Conservation (phyloP, 805 yeast genomes). For the Schwanniomyces sp. region DNA sequence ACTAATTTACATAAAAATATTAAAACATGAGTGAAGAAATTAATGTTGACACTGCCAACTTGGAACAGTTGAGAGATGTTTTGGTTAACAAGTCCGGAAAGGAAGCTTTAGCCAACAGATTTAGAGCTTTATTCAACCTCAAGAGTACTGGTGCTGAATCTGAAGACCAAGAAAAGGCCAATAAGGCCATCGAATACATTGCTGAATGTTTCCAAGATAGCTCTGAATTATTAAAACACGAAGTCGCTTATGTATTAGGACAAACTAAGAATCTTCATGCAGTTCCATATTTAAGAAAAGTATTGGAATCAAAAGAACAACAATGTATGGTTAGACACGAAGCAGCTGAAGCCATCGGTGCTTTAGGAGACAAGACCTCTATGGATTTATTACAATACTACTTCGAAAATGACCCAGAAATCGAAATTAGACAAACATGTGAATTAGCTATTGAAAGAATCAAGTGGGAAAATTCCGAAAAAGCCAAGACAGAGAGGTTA, state of each 20-base stretch:
- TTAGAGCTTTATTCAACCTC: constrained; percentile 90
- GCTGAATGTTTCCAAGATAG: constrained; percentile 79
- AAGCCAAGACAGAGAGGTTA: constrained; percentile 63
- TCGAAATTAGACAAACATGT: constrained; percentile 95
- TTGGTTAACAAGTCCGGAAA: constrained; percentile 65
- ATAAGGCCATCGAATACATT: constrained; percentile 74
- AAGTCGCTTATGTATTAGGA: constrained; percentile 95
- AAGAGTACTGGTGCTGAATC: constrained; percentile 84
- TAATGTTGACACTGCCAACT: constrained; percentile 39
- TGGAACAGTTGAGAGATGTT: constrained; percentile 74
- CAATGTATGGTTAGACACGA: constrained; percentile 98
- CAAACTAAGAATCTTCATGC: constrained; percentile 86
- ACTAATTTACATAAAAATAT: background rate
- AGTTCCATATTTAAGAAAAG: constrained; percentile 72
- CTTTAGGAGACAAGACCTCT: constrained; percentile 80
- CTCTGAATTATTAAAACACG: constrained; percentile 92
- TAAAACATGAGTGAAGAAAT: constrained; percentile 30
- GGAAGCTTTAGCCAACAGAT: constrained; percentile 78
- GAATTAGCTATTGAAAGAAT: constrained; percentile 95
- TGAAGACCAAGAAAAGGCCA: constrained; percentile 51
- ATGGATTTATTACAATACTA: constrained; percentile 65
- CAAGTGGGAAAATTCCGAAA: constrained; percentile 81
- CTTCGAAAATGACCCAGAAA: constrained; percentile 68
- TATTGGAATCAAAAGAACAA: constrained; percentile 64
- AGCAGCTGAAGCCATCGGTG: constrained; percentile 99